These are phyloP conservation scores for Wilcoxina mikolae DNA, from an alignment of 495 filamentous ascomycete genomes.

Conservation along the genomic window DNA sequence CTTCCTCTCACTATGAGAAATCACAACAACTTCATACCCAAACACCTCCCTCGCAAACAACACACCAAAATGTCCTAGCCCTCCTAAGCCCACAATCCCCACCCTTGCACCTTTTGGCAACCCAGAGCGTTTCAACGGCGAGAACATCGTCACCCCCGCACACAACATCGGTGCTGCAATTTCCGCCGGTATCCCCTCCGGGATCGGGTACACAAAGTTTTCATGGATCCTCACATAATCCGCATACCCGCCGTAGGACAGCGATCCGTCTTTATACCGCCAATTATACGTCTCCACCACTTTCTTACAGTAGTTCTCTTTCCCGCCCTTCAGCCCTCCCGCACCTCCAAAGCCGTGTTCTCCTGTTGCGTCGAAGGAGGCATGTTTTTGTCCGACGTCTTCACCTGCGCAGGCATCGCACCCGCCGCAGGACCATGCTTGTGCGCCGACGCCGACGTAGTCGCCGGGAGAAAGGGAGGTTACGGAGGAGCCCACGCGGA, in stretches of 20 bases:
- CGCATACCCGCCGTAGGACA: slow-evolving; percentile 14
- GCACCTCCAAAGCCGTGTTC: slow-evolving; percentile 13
- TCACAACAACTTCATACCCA: slow-evolving; percentile 55
- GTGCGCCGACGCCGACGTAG: slow-evolving; percentile 18
- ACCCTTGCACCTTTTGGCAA: slow-evolving; percentile 66
- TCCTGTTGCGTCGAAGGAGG: slow-evolving; percentile 1
- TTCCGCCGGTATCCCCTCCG: slow-evolving; percentile 49
- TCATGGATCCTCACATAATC: slow-evolving; percentile 14
- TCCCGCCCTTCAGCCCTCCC: slow-evolving; percentile 5
- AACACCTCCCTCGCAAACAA: slow-evolving; percentile 52
- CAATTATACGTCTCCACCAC: slow-evolving; percentile 19
- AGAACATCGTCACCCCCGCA: slow-evolving; percentile 69
- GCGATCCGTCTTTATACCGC: slow-evolving; percentile 13
- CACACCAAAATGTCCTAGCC: slow-evolving; percentile 58
- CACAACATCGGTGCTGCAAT: slow-evolving; percentile 79
- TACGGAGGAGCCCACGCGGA: slow-evolving; percentile 13
- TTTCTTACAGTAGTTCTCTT: slow-evolving; percentile 14
- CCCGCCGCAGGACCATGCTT: slow-evolving; percentile 20
- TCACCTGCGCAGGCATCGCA: slow-evolving; percentile 17
- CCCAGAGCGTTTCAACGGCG: slow-evolving; percentile 61
- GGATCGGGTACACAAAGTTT: slow-evolving; percentile 52
- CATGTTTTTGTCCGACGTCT: not conserved
- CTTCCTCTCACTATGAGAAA: slow-evolving; percentile 53
- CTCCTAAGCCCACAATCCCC: slow-evolving; percentile 56
- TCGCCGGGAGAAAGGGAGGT: slow-evolving; percentile 10